phyloP scores from a whole-genome alignment of 192 early-diverging fungal species.

The Obelidium mucronatum region DNA sequence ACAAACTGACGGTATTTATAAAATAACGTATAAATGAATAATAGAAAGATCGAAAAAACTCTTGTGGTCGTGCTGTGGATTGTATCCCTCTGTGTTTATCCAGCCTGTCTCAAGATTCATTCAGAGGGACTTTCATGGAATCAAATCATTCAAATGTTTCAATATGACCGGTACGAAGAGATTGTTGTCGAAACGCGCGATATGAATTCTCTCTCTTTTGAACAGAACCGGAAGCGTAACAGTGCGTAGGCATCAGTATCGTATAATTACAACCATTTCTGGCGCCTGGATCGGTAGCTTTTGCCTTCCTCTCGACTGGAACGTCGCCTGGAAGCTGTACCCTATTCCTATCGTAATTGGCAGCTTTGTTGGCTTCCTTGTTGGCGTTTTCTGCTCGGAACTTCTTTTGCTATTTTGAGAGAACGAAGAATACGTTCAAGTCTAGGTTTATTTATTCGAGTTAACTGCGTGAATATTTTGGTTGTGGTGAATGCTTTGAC shows the following conservation, averaged over 20 bases:
- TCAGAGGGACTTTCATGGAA: not conserved
- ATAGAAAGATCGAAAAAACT: conserved; percentile 8
- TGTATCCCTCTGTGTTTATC: conserved; percentile 1
- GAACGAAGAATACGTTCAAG: too few relatives aligned
- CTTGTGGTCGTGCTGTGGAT: not conserved
- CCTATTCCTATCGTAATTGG: conserved; percentile 14
- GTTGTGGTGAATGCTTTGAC: not conserved
- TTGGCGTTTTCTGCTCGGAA: too few relatives aligned
- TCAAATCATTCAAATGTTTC: not conserved
- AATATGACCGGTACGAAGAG: not conserved
- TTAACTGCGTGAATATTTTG: too few relatives aligned
- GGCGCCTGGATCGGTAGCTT: conserved; percentile 25
- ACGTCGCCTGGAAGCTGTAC: conserved; percentile 28
- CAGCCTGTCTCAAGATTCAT: not conserved
- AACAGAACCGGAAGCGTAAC: not conserved
- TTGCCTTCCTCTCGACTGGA: conserved; percentile 26
- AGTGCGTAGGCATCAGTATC: not conserved
- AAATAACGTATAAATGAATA: not conserved
- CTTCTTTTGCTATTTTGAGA: too few relatives aligned
- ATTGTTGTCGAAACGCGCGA: not conserved
- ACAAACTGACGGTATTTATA: not conserved
- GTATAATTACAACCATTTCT: not conserved
- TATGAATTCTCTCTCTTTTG: not conserved
- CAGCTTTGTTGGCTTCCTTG: not conserved
- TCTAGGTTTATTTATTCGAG: too few relatives aligned